Percentiles rank a stretch among this genome's conserved stretches.
These are phyloP conservation scores for Stipa capillata DNA, from an alignment of 176 grass and related monocot species.

Conservation along the genomic window DNA sequence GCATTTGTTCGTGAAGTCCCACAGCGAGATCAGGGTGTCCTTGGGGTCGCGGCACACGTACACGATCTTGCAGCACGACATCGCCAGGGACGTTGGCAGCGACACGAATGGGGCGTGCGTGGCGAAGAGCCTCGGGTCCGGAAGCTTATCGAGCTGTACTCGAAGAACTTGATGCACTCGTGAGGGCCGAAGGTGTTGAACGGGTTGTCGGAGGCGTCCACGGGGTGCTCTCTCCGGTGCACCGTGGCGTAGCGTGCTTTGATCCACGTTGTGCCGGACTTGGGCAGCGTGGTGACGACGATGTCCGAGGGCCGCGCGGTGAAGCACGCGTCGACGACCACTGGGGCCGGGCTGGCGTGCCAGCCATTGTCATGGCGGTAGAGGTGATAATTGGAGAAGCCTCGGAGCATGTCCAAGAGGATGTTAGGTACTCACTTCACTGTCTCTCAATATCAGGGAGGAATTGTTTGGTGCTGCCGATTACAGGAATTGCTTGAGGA, in stretches of 20 bases:
- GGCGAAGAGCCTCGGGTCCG: slow-evolving; percentile 19
- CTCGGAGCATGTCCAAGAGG: not conserved
- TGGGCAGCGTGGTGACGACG: slow-evolving; percentile 13
- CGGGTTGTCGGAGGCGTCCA: not conserved
- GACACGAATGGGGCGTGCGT: slow-evolving; percentile 19
- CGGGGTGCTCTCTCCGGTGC: slow-evolving; percentile 1
- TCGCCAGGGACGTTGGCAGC: not conserved
- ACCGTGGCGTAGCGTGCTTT: slow-evolving; percentile 19
- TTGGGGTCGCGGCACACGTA: slow-evolving; percentile 22
- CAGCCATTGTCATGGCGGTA: slow-evolving; percentile 10
- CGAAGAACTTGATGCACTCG: slow-evolving; percentile 12
- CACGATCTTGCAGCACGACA: slow-evolving; percentile 1
- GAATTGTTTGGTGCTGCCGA: too few species aligned
- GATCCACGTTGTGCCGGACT: slow-evolving; percentile 26
- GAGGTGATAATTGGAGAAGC: not conserved
- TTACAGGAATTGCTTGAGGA: too few species aligned
- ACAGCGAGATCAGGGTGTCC: slow-evolving; percentile 1
- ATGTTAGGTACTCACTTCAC: too few species aligned
- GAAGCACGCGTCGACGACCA: slow-evolving; percentile 11
- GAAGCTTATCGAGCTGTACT: slow-evolving; percentile 2
- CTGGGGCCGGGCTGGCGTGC: not conserved
- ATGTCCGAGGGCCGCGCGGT: not conserved
- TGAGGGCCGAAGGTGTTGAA: not conserved
- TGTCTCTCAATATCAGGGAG: too few species aligned
- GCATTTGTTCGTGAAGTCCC: not conserved